These are phyloP conservation scores for Gymnopilus dilepis DNA, from an alignment of 768 basidiomycete genomes.

Conservation along the genomic window DNA sequence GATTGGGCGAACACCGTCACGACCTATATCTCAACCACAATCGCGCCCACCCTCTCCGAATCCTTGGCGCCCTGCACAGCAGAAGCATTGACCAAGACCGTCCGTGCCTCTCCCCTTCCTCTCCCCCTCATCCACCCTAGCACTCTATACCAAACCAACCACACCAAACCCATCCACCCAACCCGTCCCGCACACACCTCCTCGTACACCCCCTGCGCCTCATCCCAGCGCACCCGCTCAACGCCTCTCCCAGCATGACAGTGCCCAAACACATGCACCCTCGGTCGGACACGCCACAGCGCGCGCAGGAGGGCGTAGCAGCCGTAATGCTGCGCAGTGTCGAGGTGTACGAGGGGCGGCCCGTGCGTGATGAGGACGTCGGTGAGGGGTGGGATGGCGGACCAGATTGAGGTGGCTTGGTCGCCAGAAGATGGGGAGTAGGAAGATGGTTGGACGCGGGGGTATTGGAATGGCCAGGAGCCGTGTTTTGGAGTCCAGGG, in stretches of 20 bases:
- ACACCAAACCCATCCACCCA: conserved; percentile 21
- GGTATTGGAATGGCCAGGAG: conserved; percentile 42
- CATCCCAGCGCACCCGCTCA: conserved; percentile 37
- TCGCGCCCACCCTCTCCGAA: conserved; percentile 28
- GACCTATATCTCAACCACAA: conserved; percentile 34
- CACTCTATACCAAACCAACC: conserved; percentile 19
- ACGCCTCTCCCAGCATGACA: conserved; percentile 44
- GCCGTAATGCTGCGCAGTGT: conserved; percentile 26
- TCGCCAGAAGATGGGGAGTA: neutral
- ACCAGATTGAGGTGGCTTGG: conserved; percentile 29
- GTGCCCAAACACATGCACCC: conserved; percentile 48
- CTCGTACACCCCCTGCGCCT: conserved; percentile 35
- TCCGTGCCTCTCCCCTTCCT: conserved; percentile 19
- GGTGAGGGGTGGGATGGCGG: conserved; percentile 31
- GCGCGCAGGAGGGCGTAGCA: conserved; percentile 38
- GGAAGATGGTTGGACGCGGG: conserved; percentile 18
- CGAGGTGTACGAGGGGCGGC: conserved; percentile 42
- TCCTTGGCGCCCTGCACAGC: conserved; percentile 30
- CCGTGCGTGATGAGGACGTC: conserved; percentile 52
- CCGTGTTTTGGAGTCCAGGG: conserved; percentile 45
- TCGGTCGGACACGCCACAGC: conserved; percentile 40
- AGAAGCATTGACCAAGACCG: conserved; percentile 39
- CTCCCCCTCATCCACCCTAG: conserved; percentile 3
- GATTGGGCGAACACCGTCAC: neutral
- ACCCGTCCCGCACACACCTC: conserved; percentile 25